Evolutionary conservation across 352 stramenopile species (phyloP), one percentile per base, ranked within the genome.

Genomic region (Phytopythium vexans): DNA sequence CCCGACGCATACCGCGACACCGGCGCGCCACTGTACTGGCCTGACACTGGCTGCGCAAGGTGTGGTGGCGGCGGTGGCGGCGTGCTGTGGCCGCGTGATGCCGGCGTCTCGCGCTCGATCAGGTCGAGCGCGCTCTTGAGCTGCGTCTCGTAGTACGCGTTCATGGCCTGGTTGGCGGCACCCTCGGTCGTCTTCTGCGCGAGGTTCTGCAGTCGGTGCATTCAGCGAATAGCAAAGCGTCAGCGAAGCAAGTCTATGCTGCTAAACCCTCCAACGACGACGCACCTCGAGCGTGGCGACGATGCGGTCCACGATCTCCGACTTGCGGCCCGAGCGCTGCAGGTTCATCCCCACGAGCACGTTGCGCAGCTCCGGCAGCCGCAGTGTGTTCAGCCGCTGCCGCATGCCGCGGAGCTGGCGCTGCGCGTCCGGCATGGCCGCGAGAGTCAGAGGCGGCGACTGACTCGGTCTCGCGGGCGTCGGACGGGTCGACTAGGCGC

Each of bases 251-350:
- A 27, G 21, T 27, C 21, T 27, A 27, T 27, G 21, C 21, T 27
- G 21, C 21, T 27, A 27, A 27, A 27, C 21, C 21, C 21, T 27
- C n/a, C 11, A 39, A 45, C 3, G 10, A n/a, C 16, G 5, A 54
- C 49, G 10, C 31, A 91, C 80, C 77, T 89, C 75, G 6, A 91
- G 44, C 37, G 85, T 70, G 2, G 51, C 35, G 8, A 74, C 73
- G 52, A 94, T 88, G 62, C 83, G 80, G 40, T 90, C 79, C 33
- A 92, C 77, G 42, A 94, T 72, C 52, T 94, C 83, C 41, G 71
- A 74, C 59, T 94, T 94, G 58, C 76, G 79, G 12, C 83, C 83
- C 4, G 76, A 86, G 41, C 77, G 80, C 57, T 72, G 56, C 49
- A 94, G 58, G 45, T 85, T 89, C 41, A 94, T 64, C 50, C 81